Evolutionary conservation across 2,329 filamentous ascomycete species (phyloP), one percentile per base, ranked within the genome.

Genomic region (Pseudogymnoascus sp.): DNA sequence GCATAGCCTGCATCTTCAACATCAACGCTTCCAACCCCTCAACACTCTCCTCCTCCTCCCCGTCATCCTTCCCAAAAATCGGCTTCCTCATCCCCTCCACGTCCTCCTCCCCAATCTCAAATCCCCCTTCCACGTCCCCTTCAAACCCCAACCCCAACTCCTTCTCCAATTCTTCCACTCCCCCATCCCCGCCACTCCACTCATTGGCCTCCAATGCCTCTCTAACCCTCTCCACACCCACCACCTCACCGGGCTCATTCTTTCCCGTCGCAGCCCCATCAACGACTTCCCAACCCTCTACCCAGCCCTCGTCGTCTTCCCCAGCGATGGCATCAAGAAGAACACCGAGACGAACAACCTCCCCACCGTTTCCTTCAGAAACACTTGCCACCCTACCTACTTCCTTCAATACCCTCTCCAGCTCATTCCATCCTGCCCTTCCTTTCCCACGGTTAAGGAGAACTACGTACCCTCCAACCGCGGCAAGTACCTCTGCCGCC

Each of bases 121-220:
- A 75, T 12, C 67, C 67, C 56, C 65, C 53, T 69, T 69, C 63
- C 75, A 76, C 63, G 77, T 71, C 2, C 74, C 73, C 25, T 77
- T 68, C 72, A 77, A 75, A 65, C 76, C 18, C 67, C 69, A 63
- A 73, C 5, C 25, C 25, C 28, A 31, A 31, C 73, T 21, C 68
- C 72, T 60, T 67, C 64, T 77, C 74, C 50, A 77, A 67, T 14
- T 75, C 73, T 1, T 70, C 74, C 34, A 75, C 73, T 21, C 75
- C 73, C 0, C 75, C 71, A 40, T 75, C 73, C 2, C 73, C 7
- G 14, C 67, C 71, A 1, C 77, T 78, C 87, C 87, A 89, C 72
- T 88, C 86, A 70, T 88, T 89, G 14, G 85, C 78, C 69, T 89
- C 81, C 12, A 89, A 73, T 0, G 86, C 86, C 70, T 89, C 85